A percentile compares a stretch with the other conserved stretches of the same genome.
These are phyloP conservation scores for Schwanniomyces sp. DNA, from an alignment of 805 yeast genomes.

Conservation along the genomic window DNA sequence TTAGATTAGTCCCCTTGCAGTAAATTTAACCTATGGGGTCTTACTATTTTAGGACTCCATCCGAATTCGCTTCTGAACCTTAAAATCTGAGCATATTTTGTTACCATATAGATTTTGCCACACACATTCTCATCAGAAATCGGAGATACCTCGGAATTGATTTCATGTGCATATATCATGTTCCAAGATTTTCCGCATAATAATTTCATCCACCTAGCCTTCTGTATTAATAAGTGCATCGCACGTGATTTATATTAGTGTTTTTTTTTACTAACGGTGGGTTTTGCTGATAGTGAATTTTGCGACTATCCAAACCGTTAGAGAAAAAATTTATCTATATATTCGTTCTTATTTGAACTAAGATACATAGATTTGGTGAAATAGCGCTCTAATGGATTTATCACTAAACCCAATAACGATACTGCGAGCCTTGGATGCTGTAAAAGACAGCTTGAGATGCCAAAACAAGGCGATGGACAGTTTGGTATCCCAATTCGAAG, in stretches of 20 bases:
- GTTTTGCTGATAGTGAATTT: background rate
- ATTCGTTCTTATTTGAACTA: background rate
- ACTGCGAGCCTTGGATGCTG: slow-evolving; percentile 29
- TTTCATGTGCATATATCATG: no score
- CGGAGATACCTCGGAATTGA: no score
- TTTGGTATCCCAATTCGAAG: slow-evolving; percentile 45
- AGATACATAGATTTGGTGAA: background rate
- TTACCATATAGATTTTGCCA: no score
- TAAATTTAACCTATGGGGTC: no score
- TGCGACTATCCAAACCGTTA: background rate
- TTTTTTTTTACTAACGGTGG: background rate
- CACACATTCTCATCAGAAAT: no score
- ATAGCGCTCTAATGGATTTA: background rate
- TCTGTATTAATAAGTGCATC: background rate
- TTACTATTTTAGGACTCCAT: no score
- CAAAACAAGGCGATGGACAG: slow-evolving; percentile 51
- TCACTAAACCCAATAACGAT: background rate
- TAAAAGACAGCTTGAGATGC: slow-evolving; percentile 38
- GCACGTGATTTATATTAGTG: background rate
- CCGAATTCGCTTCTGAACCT: no score
- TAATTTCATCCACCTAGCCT: background rate
- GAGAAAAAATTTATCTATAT: background rate
- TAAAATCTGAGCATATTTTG: no score
- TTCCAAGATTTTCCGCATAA: background rate
- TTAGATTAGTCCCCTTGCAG: no score